Base-by-base conservation (phyloP, 2,329 filamentous ascomycete species). In the Aureobasidium melanogenum region DNA sequence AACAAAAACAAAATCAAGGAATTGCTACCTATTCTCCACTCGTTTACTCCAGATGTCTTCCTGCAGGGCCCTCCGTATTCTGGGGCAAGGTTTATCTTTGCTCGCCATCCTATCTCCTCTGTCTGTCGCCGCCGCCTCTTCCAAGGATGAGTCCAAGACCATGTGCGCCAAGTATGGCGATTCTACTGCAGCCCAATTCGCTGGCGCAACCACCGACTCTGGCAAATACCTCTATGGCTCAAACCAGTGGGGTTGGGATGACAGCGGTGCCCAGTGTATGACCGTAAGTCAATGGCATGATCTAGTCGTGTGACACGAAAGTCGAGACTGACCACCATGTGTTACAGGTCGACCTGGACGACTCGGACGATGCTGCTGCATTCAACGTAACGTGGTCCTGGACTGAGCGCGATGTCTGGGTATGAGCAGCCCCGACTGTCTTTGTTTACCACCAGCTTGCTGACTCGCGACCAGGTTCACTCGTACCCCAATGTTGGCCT, bases 11-110 rank as follows among this genome's bases (percentile, higher is more conserved):
- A 59, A 59, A 59, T 46, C 39, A 54, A 46, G 26, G 28, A 24
- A 61, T 24, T 22, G 26, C 34, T 17, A 24, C 17, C 50, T n/a
- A 30, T 54, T 47, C 59, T 61, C 59, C 59, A 55, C 59, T 61
- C 59, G 50, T 61, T 60, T 51, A 48, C 59, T 61, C 59, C 59
- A 61, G 47, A 61, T 61, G 59, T 61, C 48, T 61, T 54, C 59
- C 59, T 61, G 59, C 59, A 61, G 47, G 59, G 48, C 47, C 39
- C 24, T 54, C 48, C 59, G 48, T 43, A 44, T 30, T 38, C 48
- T 55, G 39, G 59, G 56, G 48, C 39, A 61, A 55, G 50, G 39
- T 59, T 59, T 50, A 38, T 59, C 56, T 36, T 41, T 59, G 32
- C 44, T 59, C 41, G 59, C 48, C 32, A 8, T 55, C 10, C 30